phyloP scores from a whole-genome alignment of 805 yeast species.

The Lipomyces mesembrius region DNA sequence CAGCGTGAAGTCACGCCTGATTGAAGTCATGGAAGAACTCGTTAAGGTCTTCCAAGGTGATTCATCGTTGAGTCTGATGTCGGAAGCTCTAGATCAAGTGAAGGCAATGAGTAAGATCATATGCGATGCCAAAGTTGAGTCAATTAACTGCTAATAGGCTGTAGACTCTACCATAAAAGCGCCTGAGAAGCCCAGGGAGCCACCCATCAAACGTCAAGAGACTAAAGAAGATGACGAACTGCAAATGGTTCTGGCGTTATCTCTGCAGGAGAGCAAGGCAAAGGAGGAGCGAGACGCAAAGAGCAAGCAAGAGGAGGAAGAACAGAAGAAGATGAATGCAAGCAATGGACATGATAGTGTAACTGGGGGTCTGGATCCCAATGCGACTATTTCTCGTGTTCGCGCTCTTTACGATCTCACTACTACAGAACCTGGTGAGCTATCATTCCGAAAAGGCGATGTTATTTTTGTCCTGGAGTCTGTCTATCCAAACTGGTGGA shows the following conservation, averaged over 20 bases:
- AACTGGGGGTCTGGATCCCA: slow-evolving; percentile 12
- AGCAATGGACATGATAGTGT: slow-evolving; percentile 13
- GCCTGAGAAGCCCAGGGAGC: slow-evolving; percentile 66
- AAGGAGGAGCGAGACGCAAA: slow-evolving; percentile 19
- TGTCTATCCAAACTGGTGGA: slow-evolving; percentile 94
- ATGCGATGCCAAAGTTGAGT: neutral
- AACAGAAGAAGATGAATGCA: slow-evolving; percentile 11
- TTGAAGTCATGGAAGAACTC: slow-evolving; percentile 71
- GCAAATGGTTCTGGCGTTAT: slow-evolving; percentile 72
- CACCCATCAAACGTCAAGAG: slow-evolving; percentile 29
- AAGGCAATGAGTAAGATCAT: slow-evolving; percentile 43
- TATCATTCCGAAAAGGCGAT: slow-evolving; percentile 86
- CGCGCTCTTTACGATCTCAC: slow-evolving; percentile 82
- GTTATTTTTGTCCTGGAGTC: slow-evolving; percentile 83
- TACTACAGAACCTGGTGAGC: slow-evolving; percentile 81
- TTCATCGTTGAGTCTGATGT: slow-evolving; percentile 74
- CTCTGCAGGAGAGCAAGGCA: slow-evolving; percentile 60
- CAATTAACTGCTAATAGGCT: neutral
- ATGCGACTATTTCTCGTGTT: slow-evolving; percentile 62
- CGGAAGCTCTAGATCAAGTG: slow-evolving; percentile 62
- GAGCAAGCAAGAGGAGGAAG: slow-evolving; percentile 16
- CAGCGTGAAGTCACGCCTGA: slow-evolving; percentile 66
- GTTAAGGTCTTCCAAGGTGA: slow-evolving; percentile 68
- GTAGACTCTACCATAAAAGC: slow-evolving; percentile 47
- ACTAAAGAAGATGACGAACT: slow-evolving; percentile 77